A percentile compares a stretch with the other conserved stretches of the same genome.
Conservation (phyloP, 192 early-diverging fungal species). For the Gonapodya sp. region DNA sequence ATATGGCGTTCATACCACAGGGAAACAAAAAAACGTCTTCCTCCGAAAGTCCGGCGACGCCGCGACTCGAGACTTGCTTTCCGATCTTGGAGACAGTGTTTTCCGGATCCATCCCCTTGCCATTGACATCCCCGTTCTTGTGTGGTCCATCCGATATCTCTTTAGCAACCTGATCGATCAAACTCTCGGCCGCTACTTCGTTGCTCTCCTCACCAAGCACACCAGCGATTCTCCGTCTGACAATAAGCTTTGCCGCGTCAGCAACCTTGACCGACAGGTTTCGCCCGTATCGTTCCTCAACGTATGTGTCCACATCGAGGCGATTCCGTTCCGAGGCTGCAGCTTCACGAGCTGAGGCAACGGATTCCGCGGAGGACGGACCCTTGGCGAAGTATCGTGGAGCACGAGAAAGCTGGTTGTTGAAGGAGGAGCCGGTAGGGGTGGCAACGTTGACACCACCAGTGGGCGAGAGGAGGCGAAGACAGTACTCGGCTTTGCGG, state of each 20-base stretch:
- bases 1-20: constrained; percentile 91
- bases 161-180: neutral
- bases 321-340: constrained; percentile 24
- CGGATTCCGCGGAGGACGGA: constrained; percentile 2
- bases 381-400: constrained; percentile 10
- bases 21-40: constrained; percentile 82
- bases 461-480: constrained; percentile 44
- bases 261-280: constrained; percentile 65
- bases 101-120: neutral
- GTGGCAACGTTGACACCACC: constrained; percentile 5
- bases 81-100: constrained; percentile 21
- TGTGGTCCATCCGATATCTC: neutral
- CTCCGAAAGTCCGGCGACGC: constrained; percentile 49
- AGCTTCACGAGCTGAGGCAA: neutral
- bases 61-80: constrained; percentile 29
- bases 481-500: constrained; percentile 72
- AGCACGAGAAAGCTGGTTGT: constrained; percentile 9
- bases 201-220: constrained; percentile 33
- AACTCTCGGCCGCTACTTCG: constrained; percentile 5
- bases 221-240: constrained; percentile 80
- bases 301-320: constrained; percentile 53
- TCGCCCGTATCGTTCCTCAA: constrained; percentile 92
- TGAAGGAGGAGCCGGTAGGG: constrained; percentile 1
- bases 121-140: too few relatives aligned
- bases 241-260: constrained; percentile 58